Evolutionary conservation across 139 green algal genomes (phyloP), one percentile per base, ranked within the genome.

Genomic region (Chlorella sorokiniana): DNA sequence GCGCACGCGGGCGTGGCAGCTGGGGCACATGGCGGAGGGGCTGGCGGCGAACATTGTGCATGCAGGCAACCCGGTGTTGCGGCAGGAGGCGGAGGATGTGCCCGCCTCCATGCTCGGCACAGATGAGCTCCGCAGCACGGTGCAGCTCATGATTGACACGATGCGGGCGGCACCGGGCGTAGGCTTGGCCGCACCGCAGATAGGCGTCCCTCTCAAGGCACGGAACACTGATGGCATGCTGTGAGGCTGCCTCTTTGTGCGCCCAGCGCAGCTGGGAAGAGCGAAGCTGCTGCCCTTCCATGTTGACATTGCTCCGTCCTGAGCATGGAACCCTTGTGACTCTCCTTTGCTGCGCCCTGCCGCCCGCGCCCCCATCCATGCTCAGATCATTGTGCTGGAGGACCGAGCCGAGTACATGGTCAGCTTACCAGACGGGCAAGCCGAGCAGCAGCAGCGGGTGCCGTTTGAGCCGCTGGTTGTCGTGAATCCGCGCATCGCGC

Each of bases 131-230:
- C 69, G 7, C 23, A 54, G 68, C 10, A 37, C 84, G n/a, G 83
- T 84, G 29, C 9, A 61, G 14, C 9, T 41, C 4, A 86, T 86
- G 83, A 45, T 84, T 5, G 52, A 79, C 14, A 71, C 70, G 20
- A 86, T 86, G 83, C 42, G 83, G 8, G 76, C 68, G 5, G 83
- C 83, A 7, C 83, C 83, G 0, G 83, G 83, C 20, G 83, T 86
- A n/a, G 83, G 83, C 59, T 48, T 86, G 29, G 83, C 83, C 11
- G 83, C 76, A 11, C 83, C 83, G 22, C 83, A 86, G 61, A 86
- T 86, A 18, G 83, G 83, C 44, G 33, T 84, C 8, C 33, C 45
- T 4, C 68, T 86, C 67, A 62, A 75, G 75, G 75, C 79, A 25
- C 27, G 42, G 6, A 23, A 37, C 6, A n/a, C 2, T 45, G 64